Conservation (phyloP, 2,329 filamentous ascomycete genomes). For the Aspergillus intermedius region DNA sequence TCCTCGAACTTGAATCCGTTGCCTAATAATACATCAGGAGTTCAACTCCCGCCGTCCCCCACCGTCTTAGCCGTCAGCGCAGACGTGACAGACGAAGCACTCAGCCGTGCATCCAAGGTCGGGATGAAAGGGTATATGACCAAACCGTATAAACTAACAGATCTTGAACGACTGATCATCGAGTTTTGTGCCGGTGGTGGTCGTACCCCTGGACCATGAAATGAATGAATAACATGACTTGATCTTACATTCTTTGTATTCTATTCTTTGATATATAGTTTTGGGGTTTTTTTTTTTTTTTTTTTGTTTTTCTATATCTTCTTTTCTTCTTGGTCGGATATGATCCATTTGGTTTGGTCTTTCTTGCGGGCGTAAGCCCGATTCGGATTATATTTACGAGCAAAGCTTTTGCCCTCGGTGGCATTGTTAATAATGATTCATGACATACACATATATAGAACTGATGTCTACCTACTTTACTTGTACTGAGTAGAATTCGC, state of each 20-base stretch:
- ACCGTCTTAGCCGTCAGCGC: slow-evolving; percentile 59
- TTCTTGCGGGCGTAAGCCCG: too few relatives aligned
- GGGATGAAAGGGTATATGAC: slow-evolving; percentile 65
- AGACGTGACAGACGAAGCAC: slow-evolving; percentile 59
- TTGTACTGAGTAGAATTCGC: too few relatives aligned
- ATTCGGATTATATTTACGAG: not conserved
- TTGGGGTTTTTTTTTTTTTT: slow-evolving; percentile 7
- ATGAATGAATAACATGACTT: slow-evolving; percentile 8
- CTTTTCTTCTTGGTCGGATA: slow-evolving; percentile 2
- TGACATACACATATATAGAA: not conserved
- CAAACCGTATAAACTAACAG: slow-evolving; percentile 59
- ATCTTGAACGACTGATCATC: slow-evolving; percentile 55
- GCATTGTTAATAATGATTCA: not conserved
- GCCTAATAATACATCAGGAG: not conserved
- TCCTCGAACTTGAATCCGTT: not conserved
- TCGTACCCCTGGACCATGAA: not conserved
- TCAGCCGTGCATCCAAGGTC: slow-evolving; percentile 53
- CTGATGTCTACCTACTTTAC: too few relatives aligned
- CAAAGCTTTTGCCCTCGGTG: not conserved
- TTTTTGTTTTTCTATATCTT: slow-evolving; percentile 4
- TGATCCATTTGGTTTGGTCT: not conserved
- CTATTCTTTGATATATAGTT: slow-evolving; percentile 2
- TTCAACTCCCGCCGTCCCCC: slow-evolving; percentile 20
- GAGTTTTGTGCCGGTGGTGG: slow-evolving; percentile 35
- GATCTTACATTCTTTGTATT: not conserved